Evolutionary conservation across 2,329 filamentous ascomycete genomes (phyloP).

Genomic region (Didymellaceae sp.): DNA sequence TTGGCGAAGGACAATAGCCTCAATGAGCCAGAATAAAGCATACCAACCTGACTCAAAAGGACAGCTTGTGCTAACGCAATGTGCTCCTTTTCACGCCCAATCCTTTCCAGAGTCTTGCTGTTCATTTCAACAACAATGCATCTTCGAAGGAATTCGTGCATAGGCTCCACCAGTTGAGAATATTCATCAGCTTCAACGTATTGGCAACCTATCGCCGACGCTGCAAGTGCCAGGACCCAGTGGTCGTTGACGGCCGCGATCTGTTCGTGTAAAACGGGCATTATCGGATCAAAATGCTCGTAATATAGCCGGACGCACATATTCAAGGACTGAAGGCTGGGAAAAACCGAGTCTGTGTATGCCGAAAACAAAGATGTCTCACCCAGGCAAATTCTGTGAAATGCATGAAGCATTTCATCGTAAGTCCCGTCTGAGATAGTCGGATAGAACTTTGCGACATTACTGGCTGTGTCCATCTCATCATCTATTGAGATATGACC

Average conservation of each 20-base stretch:
- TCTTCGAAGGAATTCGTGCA: conserved; percentile 17
- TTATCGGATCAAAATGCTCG: conserved; percentile 32
- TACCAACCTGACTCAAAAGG: conserved; percentile 10
- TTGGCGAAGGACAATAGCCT: conserved; percentile 3
- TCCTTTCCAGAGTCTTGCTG: not conserved
- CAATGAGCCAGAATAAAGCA: conserved; percentile 15
- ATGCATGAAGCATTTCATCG: not conserved
- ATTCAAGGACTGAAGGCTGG: conserved; percentile 16
- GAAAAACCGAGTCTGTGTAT: conserved; percentile 1
- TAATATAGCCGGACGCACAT: conserved; percentile 34
- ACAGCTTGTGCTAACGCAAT: conserved; percentile 15
- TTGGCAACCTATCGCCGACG: conserved; percentile 36
- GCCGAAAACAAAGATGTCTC: not conserved
- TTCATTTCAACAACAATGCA: not conserved
- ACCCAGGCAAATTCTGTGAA: conserved; percentile 8
- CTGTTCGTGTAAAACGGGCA: conserved; percentile 36
- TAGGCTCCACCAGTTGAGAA: conserved; percentile 3
- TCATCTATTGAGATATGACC: conserved; percentile 6
- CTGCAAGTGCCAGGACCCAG: conserved; percentile 32
- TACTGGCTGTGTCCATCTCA: not conserved
- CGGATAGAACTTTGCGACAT: not conserved
- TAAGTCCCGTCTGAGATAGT: not conserved
- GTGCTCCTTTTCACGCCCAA: not conserved
- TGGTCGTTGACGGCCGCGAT: conserved; percentile 17
- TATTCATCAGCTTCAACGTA: conserved; percentile 21